A percentile compares a stretch with the other conserved stretches of the same genome.
Evolutionary conservation across 2,329 filamentous ascomycete species (phyloP).

Genomic region (Talaromyces islandicus): DNA sequence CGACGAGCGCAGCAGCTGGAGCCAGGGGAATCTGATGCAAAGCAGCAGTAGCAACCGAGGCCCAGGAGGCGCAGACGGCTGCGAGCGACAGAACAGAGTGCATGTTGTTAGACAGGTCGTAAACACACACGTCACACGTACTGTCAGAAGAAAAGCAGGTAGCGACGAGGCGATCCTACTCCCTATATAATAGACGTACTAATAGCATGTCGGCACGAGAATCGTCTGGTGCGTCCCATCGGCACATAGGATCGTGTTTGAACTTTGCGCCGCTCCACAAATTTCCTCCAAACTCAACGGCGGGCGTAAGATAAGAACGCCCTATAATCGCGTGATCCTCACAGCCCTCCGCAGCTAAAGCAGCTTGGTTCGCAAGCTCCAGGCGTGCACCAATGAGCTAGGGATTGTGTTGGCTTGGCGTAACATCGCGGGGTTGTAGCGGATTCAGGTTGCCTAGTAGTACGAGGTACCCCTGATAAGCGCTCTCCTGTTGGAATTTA

Average conservation of each 20-base stretch:
- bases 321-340: neutral
- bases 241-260: neutral
- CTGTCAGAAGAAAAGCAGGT: neutral
- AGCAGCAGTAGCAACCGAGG: constrained; percentile 1
- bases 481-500: neutral
- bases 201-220: neutral
- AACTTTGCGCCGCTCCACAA: neutral
- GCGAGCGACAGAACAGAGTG: constrained; percentile 1
- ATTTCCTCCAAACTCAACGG: neutral
- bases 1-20: neutral
- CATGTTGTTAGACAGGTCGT: neutral
- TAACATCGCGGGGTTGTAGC: constrained; percentile 4
- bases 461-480: neutral
- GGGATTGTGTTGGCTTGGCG: neutral
- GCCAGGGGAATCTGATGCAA: neutral
- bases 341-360: neutral
- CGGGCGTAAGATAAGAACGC: neutral
- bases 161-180: neutral
- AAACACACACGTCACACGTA: neutral
- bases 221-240: neutral
- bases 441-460: neutral
- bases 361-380: neutral
- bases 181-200: neutral
- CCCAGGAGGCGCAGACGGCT: constrained; percentile 4
- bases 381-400: neutral